Evolutionary conservation across 1,284 basidiomycete species (phyloP).

Genomic region (Marasmius sp.): DNA sequence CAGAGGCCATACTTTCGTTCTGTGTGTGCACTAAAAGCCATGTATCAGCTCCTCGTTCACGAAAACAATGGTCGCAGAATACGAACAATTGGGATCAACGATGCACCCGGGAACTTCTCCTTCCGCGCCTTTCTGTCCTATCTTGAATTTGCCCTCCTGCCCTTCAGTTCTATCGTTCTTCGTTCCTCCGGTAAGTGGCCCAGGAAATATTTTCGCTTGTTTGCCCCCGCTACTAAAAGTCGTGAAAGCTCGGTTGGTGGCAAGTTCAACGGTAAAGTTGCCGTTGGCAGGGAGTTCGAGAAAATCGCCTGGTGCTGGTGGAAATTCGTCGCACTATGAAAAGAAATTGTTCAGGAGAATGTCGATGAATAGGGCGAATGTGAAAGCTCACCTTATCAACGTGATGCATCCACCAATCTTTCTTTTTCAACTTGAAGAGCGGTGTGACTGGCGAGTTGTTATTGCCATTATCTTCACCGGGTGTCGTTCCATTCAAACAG

Average conservation of each 20-base stretch:
- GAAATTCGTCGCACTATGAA: constrained; percentile 40
- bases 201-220: neutral
- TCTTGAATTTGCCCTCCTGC: neutral
- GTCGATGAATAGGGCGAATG: neutral
- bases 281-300: constrained; percentile 48
- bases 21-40: constrained; percentile 38
- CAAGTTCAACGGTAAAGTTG: constrained; percentile 19
- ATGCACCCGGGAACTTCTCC: constrained; percentile 32
- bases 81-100: constrained; percentile 37
- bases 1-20: constrained; percentile 41
- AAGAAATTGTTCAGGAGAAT: neutral
- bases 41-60: neutral
- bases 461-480: constrained; percentile 33
- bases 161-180: neutral
- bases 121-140: constrained; percentile 19
- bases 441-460: constrained; percentile 39
- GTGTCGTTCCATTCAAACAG: constrained; percentile 39
- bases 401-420: constrained; percentile 42
- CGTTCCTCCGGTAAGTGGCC: constrained; percentile 9
- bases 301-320: constrained; percentile 42
- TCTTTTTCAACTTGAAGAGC: constrained; percentile 36
- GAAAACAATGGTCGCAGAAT: neutral
- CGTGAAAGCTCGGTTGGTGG: constrained; percentile 17
- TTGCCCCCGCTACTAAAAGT: constrained; percentile 13
- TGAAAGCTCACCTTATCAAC: constrained; percentile 32